Evolutionary conservation across 768 basidiomycete genomes (phyloP).

Genomic region (Amyloporia xantha): DNA sequence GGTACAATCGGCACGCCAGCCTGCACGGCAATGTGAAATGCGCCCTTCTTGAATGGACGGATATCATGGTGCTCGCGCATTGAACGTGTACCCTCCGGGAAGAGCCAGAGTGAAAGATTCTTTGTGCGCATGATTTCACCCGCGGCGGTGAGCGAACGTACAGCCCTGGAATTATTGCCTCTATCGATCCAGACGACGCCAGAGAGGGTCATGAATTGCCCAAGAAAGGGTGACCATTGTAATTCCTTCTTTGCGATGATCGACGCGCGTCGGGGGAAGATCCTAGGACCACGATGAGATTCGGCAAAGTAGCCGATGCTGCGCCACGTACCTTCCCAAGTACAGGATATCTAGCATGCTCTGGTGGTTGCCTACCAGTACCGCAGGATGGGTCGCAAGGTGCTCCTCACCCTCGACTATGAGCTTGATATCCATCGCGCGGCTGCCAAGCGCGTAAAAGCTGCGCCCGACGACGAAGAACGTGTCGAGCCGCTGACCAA

Average conservation of each 20-base stretch:
- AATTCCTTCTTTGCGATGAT: slow-evolving; percentile 94
- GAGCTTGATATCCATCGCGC: slow-evolving; percentile 57
- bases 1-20: slow-evolving; percentile 88
- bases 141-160: slow-evolving; percentile 70
- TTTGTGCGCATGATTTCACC: slow-evolving; percentile 69
- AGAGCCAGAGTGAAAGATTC: slow-evolving; percentile 83
- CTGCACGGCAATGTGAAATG: slow-evolving; percentile 92
- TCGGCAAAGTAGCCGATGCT: background rate
- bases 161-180: slow-evolving; percentile 67
- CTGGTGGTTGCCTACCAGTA: slow-evolving; percentile 89
- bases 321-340: slow-evolving; percentile 59
- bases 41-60: slow-evolving; percentile 94
- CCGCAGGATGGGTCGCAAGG: slow-evolving; percentile 60
- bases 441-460: slow-evolving; percentile 68
- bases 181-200: slow-evolving; percentile 92
- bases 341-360: slow-evolving; percentile 85
- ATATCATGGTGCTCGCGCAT: slow-evolving; percentile 57
- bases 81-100: slow-evolving; percentile 93
- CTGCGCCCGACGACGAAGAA: slow-evolving; percentile 78
- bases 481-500: slow-evolving; percentile 70
- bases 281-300: slow-evolving; percentile 33
- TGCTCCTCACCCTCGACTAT: slow-evolving; percentile 86
- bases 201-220: slow-evolving; percentile 84
- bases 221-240: slow-evolving; percentile 74
- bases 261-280: slow-evolving; percentile 75